Evolutionary conservation across 2,329 filamentous ascomycete species (phyloP), one percentile per base, ranked within the genome.

Genomic region (Neonectria magnoliae): DNA sequence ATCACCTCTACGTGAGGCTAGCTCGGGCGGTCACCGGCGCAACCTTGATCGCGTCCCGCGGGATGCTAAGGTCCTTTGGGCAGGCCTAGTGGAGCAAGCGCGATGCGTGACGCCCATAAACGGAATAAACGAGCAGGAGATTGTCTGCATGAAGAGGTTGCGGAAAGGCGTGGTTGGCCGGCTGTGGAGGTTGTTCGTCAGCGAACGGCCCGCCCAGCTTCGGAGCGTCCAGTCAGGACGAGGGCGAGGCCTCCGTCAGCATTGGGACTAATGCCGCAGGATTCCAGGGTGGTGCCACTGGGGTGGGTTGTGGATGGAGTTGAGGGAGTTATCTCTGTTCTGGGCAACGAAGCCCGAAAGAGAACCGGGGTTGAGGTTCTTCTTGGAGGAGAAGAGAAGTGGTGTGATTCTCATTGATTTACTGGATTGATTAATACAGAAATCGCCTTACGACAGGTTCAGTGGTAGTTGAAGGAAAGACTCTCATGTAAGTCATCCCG

Each of bases 101-200:
- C 13, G 31, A 31, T 20, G n/a, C 38, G 8, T 20, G 8, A 42
- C n/a, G 38, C 36, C 36, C 36, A 38, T 38, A 38, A 38, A 38
- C 36, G 36, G 36, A n/a, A 31, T 10, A 5, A 31, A 20, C 47
- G n/a, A 48, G 4, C 45, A 25, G 4, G 8, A n/a, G 25, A 6
- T 9, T 29, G 48, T 52, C 54, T 62, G 54, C 60, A 58, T 63
- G 60, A 63, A 58, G 54, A 58, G 51, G 60, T 58, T 54, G 22
- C 5, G 48, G 44, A 25, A 44, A 18, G 48, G 36, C 18, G 31
- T 57, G 41, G 53, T 45, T 50, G 51, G 51, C 36, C 47, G 5
- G 36, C 45, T 8, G 29, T 25, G 47, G 38, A 47, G 44, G 13
- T 25, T 47, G 36, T 38, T 52, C 45, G 20, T 22, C 45, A 33